phyloP scores from a whole-genome alignment of 2,329 filamentous ascomycete species.

The Claviceps quebecensis region DNA sequence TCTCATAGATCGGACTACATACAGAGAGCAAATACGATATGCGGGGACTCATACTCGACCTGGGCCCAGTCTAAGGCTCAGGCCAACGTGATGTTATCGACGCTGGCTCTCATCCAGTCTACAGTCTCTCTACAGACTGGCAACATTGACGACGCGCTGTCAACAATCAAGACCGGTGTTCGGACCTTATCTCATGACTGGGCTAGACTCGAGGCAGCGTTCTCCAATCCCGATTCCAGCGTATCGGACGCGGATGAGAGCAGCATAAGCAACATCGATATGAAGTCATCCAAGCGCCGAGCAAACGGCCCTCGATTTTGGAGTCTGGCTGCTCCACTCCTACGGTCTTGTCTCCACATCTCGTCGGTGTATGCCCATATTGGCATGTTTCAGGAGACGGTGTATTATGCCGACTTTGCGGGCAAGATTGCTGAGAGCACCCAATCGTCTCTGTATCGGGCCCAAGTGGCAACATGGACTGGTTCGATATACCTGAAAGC shows the following conservation, averaged over 20 bases:
- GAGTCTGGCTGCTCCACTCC: slow-evolving; percentile 61
- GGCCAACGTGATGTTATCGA: slow-evolving; percentile 17
- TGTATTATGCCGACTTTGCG: slow-evolving; percentile 78
- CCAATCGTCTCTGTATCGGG: slow-evolving; percentile 43
- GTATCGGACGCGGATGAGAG: slow-evolving; percentile 12
- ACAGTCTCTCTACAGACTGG: slow-evolving; percentile 50
- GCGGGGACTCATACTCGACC: slow-evolving; percentile 14
- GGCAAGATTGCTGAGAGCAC: slow-evolving; percentile 61
- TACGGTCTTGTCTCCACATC: slow-evolving; percentile 57
- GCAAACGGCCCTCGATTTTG: slow-evolving; percentile 53
- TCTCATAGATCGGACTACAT: slow-evolving; percentile 17
- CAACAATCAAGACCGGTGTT: slow-evolving; percentile 42
- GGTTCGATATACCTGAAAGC: slow-evolving; percentile 42
- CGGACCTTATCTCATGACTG: slow-evolving; percentile 42
- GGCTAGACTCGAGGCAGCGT: slow-evolving; percentile 31
- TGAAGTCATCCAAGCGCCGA: slow-evolving; percentile 10
- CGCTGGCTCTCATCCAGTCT: slow-evolving; percentile 43
- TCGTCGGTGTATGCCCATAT: slow-evolving; percentile 69
- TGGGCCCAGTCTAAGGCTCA: slow-evolving; percentile 22
- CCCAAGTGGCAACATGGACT: slow-evolving; percentile 40
- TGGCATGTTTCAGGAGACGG: slow-evolving; percentile 75
- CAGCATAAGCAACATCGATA: slow-evolving; percentile 15
- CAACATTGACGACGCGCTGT: slow-evolving; percentile 42
- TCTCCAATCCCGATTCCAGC: slow-evolving; percentile 14
- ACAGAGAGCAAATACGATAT: slow-evolving; percentile 25